Evolutionary conservation across 768 basidiomycete species (phyloP).

Genomic region (Pisolithus tinctorius): DNA sequence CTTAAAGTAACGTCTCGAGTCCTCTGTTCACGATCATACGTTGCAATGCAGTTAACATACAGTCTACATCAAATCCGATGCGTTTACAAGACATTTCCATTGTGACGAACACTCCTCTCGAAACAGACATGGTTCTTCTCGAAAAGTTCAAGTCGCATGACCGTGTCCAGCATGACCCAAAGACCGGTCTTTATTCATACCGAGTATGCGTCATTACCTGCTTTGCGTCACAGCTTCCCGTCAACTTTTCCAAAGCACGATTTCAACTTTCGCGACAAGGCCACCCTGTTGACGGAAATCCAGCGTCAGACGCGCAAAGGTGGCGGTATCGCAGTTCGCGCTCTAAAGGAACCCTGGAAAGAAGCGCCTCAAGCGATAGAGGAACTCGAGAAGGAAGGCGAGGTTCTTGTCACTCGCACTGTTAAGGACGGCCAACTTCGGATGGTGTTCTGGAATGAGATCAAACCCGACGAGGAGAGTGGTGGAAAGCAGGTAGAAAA

Average conservation of each 20-base stretch:
- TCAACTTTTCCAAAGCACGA: constrained; percentile 55
- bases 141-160: constrained; percentile 83
- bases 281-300: constrained; percentile 76
- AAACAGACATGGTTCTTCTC: constrained; percentile 61
- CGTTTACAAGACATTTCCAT: constrained; percentile 85
- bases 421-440: constrained; percentile 75
- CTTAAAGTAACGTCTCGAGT: constrained; percentile 51
- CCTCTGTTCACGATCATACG: constrained; percentile 2
- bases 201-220: constrained; percentile 43
- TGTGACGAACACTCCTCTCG: constrained; percentile 68
- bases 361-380: constrained; percentile 79
- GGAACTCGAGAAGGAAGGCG: constrained; percentile 84
- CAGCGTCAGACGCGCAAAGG: constrained; percentile 80
- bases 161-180: constrained; percentile 69
- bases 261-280: constrained; percentile 79
- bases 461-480: constrained; percentile 66
- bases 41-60: constrained; percentile 6
- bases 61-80: constrained; percentile 74
- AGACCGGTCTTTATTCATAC: constrained; percentile 82
- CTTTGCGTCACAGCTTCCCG: constrained; percentile 1
- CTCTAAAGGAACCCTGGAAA: constrained; percentile 88
- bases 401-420: constrained; percentile 82
- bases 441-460: constrained; percentile 89
- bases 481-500: constrained; percentile 74
- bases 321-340: constrained; percentile 77